Percentiles rank a stretch among this genome's conserved stretches.
These are phyloP conservation scores for Fusarium dimerum DNA, from an alignment of 2,329 filamentous ascomycete species.

Conservation along the genomic window DNA sequence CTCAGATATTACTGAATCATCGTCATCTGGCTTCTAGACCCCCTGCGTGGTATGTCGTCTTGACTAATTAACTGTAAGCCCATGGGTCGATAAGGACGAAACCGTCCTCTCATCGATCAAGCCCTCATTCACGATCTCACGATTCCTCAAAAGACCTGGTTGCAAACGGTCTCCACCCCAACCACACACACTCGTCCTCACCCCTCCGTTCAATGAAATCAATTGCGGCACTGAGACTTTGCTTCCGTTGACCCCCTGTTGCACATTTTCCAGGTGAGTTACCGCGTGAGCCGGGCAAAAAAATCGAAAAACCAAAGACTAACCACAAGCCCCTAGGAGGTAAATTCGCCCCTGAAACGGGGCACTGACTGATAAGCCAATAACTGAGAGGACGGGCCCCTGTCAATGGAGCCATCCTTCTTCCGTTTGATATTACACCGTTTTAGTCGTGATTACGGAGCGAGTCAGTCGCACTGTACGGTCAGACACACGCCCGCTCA, in stretches of 20 bases:
- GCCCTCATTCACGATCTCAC: background rate
- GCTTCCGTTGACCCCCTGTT: background rate
- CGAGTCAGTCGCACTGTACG: background rate
- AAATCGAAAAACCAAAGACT: no score
- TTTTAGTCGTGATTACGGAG: background rate
- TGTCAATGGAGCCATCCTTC: no score
- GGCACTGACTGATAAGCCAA: conserved; percentile 18
- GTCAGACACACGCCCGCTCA: background rate
- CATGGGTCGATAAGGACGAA: background rate
- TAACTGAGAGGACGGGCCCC: background rate
- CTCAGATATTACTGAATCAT: background rate
- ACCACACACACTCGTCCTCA: no score
- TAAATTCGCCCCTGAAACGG: conserved; percentile 14
- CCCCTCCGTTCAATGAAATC: no score
- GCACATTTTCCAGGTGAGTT: no score
- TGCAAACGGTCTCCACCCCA: background rate
- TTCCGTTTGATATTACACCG: background rate
- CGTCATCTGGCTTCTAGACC: background rate
- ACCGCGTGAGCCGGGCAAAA: conserved; percentile 6
- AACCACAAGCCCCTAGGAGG: background rate
- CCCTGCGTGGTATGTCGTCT: background rate
- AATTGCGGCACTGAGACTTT: background rate
- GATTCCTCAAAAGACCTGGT: background rate
- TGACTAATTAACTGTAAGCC: no score
- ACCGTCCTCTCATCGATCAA: background rate